Conservation (phyloP, 2,329 filamentous ascomycete genomes). For the Hypocreales sp. region DNA sequence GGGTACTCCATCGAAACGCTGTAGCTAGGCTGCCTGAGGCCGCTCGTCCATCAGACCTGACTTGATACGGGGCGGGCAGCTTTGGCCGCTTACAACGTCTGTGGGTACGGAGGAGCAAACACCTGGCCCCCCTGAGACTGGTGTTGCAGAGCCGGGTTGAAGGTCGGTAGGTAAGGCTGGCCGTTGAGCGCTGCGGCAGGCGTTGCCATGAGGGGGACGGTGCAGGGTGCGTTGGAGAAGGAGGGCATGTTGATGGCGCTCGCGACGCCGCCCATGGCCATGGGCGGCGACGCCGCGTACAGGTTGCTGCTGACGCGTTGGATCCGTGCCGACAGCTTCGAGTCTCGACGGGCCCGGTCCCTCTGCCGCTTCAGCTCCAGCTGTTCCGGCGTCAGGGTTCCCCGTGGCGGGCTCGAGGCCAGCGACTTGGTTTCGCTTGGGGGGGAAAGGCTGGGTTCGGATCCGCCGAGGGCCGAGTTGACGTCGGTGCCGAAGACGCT, state of each 20-base stretch:
- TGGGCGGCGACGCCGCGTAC: slow-evolving; percentile 21
- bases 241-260: slow-evolving; percentile 27
- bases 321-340: slow-evolving; percentile 34
- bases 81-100: slow-evolving; percentile 18
- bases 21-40: slow-evolving; percentile 18
- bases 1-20: slow-evolving; percentile 29
- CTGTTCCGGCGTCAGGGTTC: slow-evolving; percentile 40
- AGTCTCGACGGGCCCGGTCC: slow-evolving; percentile 41
- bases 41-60: no score
- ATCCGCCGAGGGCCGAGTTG: slow-evolving; percentile 26
- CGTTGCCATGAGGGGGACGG: slow-evolving; percentile 35
- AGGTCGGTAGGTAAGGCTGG: slow-evolving; percentile 31
- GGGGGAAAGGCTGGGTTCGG: slow-evolving; percentile 36
- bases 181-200: slow-evolving; percentile 26
- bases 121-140: slow-evolving; percentile 19
- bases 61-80: no score
- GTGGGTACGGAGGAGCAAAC: slow-evolving; percentile 18
- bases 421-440: slow-evolving; percentile 33
- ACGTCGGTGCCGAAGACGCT: slow-evolving; percentile 28
- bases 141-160: slow-evolving; percentile 32
- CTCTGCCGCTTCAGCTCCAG: slow-evolving; percentile 46
- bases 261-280: slow-evolving; percentile 22
- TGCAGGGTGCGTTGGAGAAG: slow-evolving; percentile 34
- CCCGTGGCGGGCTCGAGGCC: slow-evolving; percentile 41
- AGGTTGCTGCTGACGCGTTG: slow-evolving; percentile 34